phyloP scores from a whole-genome alignment of 1,284 basidiomycete genomes.

The Leccinum proximum region DNA sequence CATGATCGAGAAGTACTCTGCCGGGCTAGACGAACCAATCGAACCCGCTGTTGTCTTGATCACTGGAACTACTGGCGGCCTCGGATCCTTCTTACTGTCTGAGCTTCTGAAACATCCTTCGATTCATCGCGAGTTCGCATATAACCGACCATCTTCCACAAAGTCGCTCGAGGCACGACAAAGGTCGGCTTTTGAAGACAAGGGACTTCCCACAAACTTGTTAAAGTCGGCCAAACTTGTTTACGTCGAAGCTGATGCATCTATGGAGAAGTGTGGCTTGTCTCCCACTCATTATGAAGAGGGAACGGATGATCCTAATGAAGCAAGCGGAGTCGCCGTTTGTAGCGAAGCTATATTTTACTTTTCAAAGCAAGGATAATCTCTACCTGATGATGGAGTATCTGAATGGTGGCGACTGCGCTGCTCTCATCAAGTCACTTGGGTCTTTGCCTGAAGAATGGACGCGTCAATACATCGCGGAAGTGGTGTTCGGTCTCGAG shows the following conservation, averaged over 20 bases:
- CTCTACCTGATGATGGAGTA: slow-evolving; percentile 99
- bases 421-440: slow-evolving; percentile 92
- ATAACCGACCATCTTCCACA: slow-evolving; percentile 19
- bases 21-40: neutral
- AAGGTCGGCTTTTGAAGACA: slow-evolving; percentile 10
- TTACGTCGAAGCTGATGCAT: slow-evolving; percentile 14
- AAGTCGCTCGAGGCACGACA: slow-evolving; percentile 9
- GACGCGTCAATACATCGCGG: slow-evolving; percentile 95
- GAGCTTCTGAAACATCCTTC: slow-evolving; percentile 14
- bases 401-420: slow-evolving; percentile 96
- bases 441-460: slow-evolving; percentile 95
- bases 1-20: slow-evolving; percentile 17
- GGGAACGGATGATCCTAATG: slow-evolving; percentile 98
- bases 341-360: slow-evolving; percentile 98
- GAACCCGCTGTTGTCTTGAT: slow-evolving; percentile 20
- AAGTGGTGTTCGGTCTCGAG: slow-evolving; percentile 93
- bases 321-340: slow-evolving; percentile 99
- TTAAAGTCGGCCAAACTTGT: slow-evolving; percentile 12
- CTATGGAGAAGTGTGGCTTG: slow-evolving; percentile 13
- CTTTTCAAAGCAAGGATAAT: slow-evolving; percentile 99
- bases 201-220: slow-evolving; percentile 4
- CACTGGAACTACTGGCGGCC: slow-evolving; percentile 31
- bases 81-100: slow-evolving; percentile 27
- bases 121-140: slow-evolving; percentile 23
- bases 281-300: slow-evolving; percentile 7